Evolutionary conservation across 192 early-diverging fungal genomes (phyloP), one percentile per base, ranked within the genome.

Genomic region (Allomyces arbusculus): DNA sequence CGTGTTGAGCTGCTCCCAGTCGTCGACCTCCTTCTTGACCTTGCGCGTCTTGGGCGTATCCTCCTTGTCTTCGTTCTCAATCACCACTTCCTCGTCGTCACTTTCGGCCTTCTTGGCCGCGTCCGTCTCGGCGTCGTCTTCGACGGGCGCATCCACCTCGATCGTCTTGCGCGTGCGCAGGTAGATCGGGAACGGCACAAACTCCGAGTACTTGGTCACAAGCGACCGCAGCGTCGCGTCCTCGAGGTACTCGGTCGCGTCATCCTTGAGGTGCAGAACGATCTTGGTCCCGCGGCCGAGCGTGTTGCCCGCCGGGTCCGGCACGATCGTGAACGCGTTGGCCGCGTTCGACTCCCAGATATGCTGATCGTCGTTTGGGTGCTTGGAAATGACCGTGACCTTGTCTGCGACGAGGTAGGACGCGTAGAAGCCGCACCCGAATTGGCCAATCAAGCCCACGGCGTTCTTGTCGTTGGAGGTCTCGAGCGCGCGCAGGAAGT

Each of bases 391-490:
- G 19, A 99, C 95, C 9, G 84, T 81, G 40, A 99, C 94, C 74
- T 85, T 86, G 78, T 99, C 94, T 28, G 94, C 94, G 19, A 93
- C 90, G 75, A 95, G 79, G 73, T 93, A 99, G 19, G 90, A 91
- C 28, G 92, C 94, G 80, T 99, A 99, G 78, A 99, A 99, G 40
- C 96, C 94, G 26, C 97, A 94, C 84, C 96, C 96, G 76, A 99
- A 99, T 78, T 99, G 92, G 61, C 96, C 96, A 67, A 95, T 95
- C 67, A 95, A 78, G 26, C 82, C 80, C 74, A 81, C 80, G 44
- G 84, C 86, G 45, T 79, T 76, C 72, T 83, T 80, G 69, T 92
- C 84, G 43, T 88, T 14, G 20, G 50, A 14, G 50, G 50, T 82
- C 63, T 93, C 89, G 64, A 93, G 71, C 20, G 85, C 80, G 66